Conservation (phyloP, 345 rosid species). For the Erysimum cheiranthoides region DNA sequence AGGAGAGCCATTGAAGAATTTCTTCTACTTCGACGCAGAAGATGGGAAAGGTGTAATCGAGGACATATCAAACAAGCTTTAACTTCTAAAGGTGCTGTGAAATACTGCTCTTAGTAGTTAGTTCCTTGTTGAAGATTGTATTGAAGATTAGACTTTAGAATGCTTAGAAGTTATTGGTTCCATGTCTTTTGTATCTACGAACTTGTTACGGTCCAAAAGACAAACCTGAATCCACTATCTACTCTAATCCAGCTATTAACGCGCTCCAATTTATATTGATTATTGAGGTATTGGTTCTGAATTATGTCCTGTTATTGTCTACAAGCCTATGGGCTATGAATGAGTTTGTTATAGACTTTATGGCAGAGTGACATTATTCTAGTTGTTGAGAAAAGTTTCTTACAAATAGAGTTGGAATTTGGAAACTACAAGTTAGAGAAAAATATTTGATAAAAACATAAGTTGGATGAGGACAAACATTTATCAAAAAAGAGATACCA, state of each 20-base stretch:
- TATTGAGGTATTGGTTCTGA: not conserved
- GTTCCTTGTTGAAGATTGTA: constrained; percentile 17
- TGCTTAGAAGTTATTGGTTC: constrained; percentile 4
- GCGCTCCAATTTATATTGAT: not conserved
- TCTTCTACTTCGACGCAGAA: constrained; percentile 82
- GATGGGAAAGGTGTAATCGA: constrained; percentile 90
- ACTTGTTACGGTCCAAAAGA: not conserved
- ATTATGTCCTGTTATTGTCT: not conserved
- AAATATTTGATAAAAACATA: not conserved
- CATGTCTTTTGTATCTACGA: constrained; percentile 8
- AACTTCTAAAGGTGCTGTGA: constrained; percentile 14
- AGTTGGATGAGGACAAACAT: constrained; percentile 6
- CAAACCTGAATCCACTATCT: not conserved
- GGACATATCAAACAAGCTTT: constrained; percentile 56
- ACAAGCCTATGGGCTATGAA: too few species aligned
- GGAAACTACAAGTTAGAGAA: not conserved
- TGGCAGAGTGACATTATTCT: not conserved
- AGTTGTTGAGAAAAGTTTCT: not conserved
- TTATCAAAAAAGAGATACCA: constrained; percentile 8
- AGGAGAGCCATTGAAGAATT: constrained; percentile 88
- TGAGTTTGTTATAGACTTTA: not conserved
- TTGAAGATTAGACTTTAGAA: not conserved
- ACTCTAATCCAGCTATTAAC: not conserved
- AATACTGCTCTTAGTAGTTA: not conserved
- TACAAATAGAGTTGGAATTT: not conserved